Conservation (phyloP, 345 rosid species). For the Gossypium anomalum region DNA sequence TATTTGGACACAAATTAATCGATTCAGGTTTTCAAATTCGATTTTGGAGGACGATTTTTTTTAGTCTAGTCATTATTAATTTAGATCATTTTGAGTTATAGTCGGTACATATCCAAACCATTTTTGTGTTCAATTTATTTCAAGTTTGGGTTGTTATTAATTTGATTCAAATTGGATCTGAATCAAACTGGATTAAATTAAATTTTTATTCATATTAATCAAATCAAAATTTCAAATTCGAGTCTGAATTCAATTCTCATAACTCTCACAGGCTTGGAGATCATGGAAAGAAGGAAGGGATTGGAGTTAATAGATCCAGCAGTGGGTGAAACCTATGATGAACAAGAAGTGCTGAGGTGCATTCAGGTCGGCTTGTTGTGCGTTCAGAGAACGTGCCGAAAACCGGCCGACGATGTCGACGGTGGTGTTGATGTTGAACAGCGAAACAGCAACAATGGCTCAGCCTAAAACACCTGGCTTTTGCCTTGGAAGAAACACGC, state of each 20-base stretch:
- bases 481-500: slow-evolving; percentile 46
- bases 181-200: too few species aligned
- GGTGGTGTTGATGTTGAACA: slow-evolving; percentile 60
- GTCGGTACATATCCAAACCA: too few species aligned
- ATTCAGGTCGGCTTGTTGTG: slow-evolving; percentile 76
- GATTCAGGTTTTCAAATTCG: too few species aligned
- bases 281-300: slow-evolving; percentile 53
- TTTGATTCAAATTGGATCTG: too few species aligned
- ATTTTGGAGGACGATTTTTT: too few species aligned
- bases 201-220: too few species aligned
- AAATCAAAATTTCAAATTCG: not conserved
- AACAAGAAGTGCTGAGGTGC: slow-evolving; percentile 56
- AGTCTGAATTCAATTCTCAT: not conserved
- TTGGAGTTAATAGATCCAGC: slow-evolving; percentile 44
- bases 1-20: too few species aligned
- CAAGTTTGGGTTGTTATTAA: too few species aligned
- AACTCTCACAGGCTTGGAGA: slow-evolving; percentile 53
- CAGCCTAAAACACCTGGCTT: slow-evolving; percentile 67
- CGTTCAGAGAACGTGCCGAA: slow-evolving; percentile 68
- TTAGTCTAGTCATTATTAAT: too few species aligned
- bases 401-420: slow-evolving; percentile 68
- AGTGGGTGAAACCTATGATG: slow-evolving; percentile 29
- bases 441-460: slow-evolving; percentile 53
- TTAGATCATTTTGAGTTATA: too few species aligned
- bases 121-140: too few species aligned